Percentiles rank a stretch among this genome's conserved stretches.
These are phyloP conservation scores for Aspergillus conjunctus DNA, from an alignment of 495 filamentous ascomycete species.

Conservation along the genomic window DNA sequence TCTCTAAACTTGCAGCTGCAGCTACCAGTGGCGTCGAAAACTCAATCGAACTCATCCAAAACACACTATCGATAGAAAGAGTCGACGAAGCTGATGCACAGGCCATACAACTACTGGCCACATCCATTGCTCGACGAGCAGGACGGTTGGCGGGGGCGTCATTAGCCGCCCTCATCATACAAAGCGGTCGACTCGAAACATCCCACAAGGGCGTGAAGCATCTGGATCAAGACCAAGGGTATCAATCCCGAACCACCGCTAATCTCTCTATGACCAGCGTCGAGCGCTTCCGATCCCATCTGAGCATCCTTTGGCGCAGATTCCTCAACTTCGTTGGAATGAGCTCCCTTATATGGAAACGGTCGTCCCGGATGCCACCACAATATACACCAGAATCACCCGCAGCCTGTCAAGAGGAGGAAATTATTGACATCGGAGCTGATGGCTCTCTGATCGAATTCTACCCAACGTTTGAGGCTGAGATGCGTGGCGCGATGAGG, in stretches of 20 bases:
- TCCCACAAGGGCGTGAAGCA: background rate
- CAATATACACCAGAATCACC: background rate
- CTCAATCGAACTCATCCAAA: background rate
- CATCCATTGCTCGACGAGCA: slow-evolving; percentile 25
- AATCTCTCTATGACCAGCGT: background rate
- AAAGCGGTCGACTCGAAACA: slow-evolving; percentile 6
- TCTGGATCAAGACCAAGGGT: slow-evolving; percentile 6
- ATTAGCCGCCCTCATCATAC: slow-evolving; percentile 27
- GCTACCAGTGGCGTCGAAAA: background rate
- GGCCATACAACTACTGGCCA: slow-evolving; percentile 23
- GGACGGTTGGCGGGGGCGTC: slow-evolving; percentile 29
- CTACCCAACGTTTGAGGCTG: slow-evolving; percentile 30
- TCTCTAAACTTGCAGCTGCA: background rate
- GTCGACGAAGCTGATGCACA: slow-evolving; percentile 4
- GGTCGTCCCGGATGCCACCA: too few relatives aligned
- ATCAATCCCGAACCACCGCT: background rate
- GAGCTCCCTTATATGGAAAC: background rate
- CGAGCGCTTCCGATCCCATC: background rate
- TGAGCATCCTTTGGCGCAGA: background rate
- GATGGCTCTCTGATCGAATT: slow-evolving; percentile 13
- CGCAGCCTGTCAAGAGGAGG: background rate
- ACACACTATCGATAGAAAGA: background rate
- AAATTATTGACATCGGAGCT: slow-evolving; percentile 11
- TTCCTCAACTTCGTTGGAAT: slow-evolving; percentile 7
- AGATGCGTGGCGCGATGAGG: slow-evolving; percentile 35